Conservation (phyloP, 2,329 filamentous ascomycete species). For the Ophiosphaerella herpotricha region DNA sequence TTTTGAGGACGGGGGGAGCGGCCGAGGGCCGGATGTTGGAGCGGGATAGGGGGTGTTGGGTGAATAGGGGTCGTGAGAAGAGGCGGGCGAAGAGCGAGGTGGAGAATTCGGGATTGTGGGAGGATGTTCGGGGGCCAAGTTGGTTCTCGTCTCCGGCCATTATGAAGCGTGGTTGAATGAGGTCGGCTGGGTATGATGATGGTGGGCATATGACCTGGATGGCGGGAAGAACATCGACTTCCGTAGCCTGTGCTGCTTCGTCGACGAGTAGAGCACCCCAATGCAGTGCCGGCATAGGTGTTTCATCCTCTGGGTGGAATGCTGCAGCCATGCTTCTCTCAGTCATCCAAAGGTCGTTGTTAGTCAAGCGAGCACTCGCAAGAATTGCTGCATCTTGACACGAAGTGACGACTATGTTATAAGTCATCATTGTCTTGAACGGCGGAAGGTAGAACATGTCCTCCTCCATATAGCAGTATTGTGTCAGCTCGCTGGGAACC, state of each 20-base stretch:
- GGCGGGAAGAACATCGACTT: conserved; percentile 49
- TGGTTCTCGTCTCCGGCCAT: conserved; percentile 55
- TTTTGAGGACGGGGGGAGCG: conserved; percentile 30
- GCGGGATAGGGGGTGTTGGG: conserved; percentile 49
- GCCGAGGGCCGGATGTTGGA: conserved; percentile 28
- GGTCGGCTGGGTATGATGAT: conserved; percentile 17
- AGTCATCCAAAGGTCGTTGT: conserved; percentile 47
- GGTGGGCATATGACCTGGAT: conserved; percentile 49
- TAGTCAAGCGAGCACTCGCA: conserved; percentile 49
- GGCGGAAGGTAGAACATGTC: conserved; percentile 50
- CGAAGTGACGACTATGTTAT: conserved; percentile 51
- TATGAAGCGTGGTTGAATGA: conserved; percentile 45
- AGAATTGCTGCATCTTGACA: conserved; percentile 50
- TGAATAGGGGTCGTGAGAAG: conserved; percentile 44
- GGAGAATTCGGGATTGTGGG: conserved; percentile 37
- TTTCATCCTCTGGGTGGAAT: conserved; percentile 33
- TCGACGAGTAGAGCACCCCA: conserved; percentile 53
- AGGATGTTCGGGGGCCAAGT: conserved; percentile 48
- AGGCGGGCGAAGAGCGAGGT: conserved; percentile 51
- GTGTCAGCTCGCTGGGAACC: conserved; percentile 46
- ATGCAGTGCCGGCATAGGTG: conserved; percentile 32
- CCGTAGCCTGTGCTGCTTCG: conserved; percentile 54
- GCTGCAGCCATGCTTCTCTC: conserved; percentile 39
- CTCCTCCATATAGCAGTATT: conserved; percentile 46
- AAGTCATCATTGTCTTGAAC: conserved; percentile 46